Conservation (phyloP, 2,329 filamentous ascomycete species). For the Alternaria longipes region DNA sequence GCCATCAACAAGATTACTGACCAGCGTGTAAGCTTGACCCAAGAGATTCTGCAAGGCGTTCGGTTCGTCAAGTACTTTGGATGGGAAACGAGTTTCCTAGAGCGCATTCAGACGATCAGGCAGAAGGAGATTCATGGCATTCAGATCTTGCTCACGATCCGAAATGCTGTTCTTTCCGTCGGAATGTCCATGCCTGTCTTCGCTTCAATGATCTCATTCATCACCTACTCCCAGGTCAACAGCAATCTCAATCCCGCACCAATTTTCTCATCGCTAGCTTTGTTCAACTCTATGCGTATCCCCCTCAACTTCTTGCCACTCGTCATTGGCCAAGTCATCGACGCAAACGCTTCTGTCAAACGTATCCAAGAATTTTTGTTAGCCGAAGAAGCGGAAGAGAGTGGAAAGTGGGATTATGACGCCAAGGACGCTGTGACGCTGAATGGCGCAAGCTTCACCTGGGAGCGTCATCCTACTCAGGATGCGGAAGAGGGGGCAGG, state of each 20-base stretch:
- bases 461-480: conserved; percentile 74
- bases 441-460: conserved; percentile 80
- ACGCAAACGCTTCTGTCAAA: conserved; percentile 84
- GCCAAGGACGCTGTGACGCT: conserved; percentile 71
- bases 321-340: conserved; percentile 87
- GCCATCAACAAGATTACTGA: conserved; percentile 94
- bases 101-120: conserved; percentile 77
- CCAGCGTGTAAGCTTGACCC: conserved; percentile 87
- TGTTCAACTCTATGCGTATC: conserved; percentile 91
- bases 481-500: conserved; percentile 50
- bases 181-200: conserved; percentile 91
- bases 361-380: conserved; percentile 89
- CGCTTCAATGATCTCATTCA: conserved; percentile 93
- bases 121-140: conserved; percentile 82
- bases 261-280: conserved; percentile 89
- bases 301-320: conserved; percentile 89
- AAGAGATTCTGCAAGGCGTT: conserved; percentile 90
- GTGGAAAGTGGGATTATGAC: conserved; percentile 65
- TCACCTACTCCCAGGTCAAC: conserved; percentile 74
- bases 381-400: conserved; percentile 83
- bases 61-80: conserved; percentile 97
- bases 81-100: conserved; percentile 89
- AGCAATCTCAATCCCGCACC: conserved; percentile 76
- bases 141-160: conserved; percentile 80
- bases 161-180: conserved; percentile 84